Evolutionary conservation across 2,329 filamentous ascomycete genomes (phyloP).

Genomic region (Pyrenophora graminea): DNA sequence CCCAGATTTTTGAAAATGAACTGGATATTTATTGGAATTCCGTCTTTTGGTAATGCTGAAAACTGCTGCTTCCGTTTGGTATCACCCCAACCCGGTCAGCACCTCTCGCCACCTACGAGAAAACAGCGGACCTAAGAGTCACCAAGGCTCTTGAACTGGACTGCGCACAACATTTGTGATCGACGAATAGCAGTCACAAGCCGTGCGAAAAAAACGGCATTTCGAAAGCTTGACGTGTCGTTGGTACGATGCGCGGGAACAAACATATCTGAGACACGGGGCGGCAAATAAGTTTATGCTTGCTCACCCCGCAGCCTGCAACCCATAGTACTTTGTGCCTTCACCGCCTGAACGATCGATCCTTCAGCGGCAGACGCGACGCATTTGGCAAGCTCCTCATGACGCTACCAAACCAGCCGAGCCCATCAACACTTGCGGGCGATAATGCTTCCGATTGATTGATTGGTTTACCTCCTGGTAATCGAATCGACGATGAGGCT

Average conservation of each 20-base stretch:
- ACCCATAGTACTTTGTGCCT: neutral
- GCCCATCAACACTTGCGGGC: too few relatives aligned
- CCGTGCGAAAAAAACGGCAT: neutral
- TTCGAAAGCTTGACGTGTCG: neutral
- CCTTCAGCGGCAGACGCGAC: neutral
- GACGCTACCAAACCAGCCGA: too few relatives aligned
- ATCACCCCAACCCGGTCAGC: neutral
- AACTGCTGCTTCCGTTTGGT: neutral
- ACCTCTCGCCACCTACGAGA: neutral
- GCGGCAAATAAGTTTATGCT: neutral
- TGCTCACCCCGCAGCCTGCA: conserved; percentile 1
- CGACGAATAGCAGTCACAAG: neutral
- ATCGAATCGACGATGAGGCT: too few relatives aligned
- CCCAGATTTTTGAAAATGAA: neutral
- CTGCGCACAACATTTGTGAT: neutral
- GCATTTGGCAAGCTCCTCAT: too few relatives aligned
- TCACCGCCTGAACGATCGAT: conserved; percentile 7
- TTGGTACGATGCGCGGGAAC: conserved; percentile 5
- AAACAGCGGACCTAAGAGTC: too few relatives aligned
- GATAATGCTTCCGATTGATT: too few relatives aligned
- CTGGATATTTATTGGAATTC: neutral
- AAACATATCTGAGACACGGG: conserved; percentile 3
- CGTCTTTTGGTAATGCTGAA: neutral
- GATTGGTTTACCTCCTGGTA: too few relatives aligned
- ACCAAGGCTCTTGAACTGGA: neutral